Base-by-base conservation (phyloP, 768 basidiomycete genomes). In the Mycena albidolilacea region DNA sequence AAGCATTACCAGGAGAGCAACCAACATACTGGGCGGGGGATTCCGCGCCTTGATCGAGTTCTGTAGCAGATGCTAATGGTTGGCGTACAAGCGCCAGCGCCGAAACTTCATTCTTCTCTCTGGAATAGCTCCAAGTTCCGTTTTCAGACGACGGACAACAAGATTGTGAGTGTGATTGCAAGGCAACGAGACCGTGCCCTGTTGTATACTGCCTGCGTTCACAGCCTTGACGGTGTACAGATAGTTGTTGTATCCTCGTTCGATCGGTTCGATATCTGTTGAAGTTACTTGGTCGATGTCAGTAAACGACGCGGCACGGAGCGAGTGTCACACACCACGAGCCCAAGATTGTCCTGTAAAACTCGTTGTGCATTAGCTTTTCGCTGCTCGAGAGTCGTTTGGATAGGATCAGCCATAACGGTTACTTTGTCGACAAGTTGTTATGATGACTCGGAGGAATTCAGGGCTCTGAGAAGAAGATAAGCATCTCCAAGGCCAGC, bases 1-100 rank as follows among this genome's bases (percentile, higher is more conserved):
- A 6, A 19, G n/a, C 14, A 39, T 71, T 35, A 52, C 61, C 19
- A 17, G 30, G 50, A 43, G 48, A 38, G 37, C 10, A 21, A 48
- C 62, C 3, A 30, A 66, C 78, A 69, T 81, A 89, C 90, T 80
- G 71, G 88, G 81, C 8, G 82, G 71, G n/a, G 82, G 79, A 61
- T 83, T 84, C 59, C 86, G 84, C 54, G 89, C 84, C 80, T 90
- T 85, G 71, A 87, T 66, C 41, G 92, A 88, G 10, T 86, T 83
- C 71, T 90, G 87, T 38, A 90, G 83, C 86, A 90, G 90, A 30
- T 57, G 3, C 14, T 10, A 72, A 39, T 30, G 59, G 61, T 35
- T 60, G 21, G 14, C 71, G 65, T 21, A 52, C 71, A 39, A 72
- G 61, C 17, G 52, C 59, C 50, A 72, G 65, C 12, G 65, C 71